phyloP scores from a whole-genome alignment of 805 yeast species.

The Dipodascus geniculatus region DNA sequence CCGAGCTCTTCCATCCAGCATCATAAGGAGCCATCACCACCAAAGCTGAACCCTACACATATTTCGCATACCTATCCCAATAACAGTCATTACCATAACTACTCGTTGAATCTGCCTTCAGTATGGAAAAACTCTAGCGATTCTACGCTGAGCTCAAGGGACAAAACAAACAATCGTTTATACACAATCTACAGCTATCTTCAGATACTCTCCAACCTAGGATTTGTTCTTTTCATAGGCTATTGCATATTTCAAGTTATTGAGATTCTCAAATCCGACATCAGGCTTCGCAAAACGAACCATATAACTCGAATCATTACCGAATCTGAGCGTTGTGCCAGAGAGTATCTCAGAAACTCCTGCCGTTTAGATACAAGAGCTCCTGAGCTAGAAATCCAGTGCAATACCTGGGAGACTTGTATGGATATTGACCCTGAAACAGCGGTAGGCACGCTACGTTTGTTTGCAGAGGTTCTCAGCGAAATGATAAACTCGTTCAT shows the following conservation, averaged over 20 bases:
- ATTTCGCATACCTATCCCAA: neutral
- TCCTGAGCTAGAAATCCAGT: constrained; percentile 61
- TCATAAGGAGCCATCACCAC: too few species aligned
- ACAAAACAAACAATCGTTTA: neutral
- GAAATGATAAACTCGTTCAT: neutral
- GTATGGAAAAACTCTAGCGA: neutral
- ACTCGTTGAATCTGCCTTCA: neutral
- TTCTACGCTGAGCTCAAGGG: neutral
- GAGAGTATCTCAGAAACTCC: constrained; percentile 55
- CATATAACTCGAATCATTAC: neutral
- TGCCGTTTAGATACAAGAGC: constrained; percentile 49
- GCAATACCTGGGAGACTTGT: constrained; percentile 66
- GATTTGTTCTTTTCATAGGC: neutral
- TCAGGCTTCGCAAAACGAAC: neutral
- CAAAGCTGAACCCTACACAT: neutral
- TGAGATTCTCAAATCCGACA: neutral
- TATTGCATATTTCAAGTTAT: neutral
- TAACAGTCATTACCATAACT: neutral
- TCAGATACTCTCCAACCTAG: neutral
- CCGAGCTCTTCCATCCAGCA: too few species aligned
- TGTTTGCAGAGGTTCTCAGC: constrained; percentile 7
- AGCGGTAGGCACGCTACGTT: constrained; percentile 43
- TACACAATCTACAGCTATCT: neutral
- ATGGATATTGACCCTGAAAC: constrained; percentile 63
- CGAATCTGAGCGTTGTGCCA: constrained; percentile 55